Evolutionary conservation across 345 rosid species (phyloP).

Genomic region (Viola odorata): DNA sequence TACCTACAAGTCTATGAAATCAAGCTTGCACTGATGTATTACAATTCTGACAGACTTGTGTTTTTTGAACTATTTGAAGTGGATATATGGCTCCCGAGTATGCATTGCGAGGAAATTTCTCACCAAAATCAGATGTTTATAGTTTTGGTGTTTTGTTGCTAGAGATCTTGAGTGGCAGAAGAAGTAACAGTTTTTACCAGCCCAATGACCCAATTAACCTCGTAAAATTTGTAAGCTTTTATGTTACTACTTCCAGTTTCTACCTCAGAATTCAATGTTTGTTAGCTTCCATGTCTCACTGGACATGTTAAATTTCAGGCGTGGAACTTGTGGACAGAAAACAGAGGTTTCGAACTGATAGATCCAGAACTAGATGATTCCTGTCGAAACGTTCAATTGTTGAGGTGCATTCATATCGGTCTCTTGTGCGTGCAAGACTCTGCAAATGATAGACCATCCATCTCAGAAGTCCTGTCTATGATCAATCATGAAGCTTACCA

Average conservation of each 20-base stretch:
- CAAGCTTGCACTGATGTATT: too few relatives aligned
- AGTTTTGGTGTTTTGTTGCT: slow-evolving; percentile 12
- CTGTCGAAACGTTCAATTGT: background rate
- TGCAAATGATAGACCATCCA: background rate
- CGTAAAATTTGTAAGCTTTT: slow-evolving; percentile 1
- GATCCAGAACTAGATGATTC: background rate
- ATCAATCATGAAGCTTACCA: too few relatives aligned
- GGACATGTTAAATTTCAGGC: background rate
- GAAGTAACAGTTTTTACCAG: slow-evolving; percentile 4
- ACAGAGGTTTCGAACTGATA: background rate
- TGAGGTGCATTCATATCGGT: slow-evolving; percentile 11
- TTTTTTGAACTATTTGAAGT: background rate
- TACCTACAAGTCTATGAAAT: background rate
- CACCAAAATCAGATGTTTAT: slow-evolving; percentile 12
- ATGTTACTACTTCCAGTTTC: background rate
- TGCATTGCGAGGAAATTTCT: slow-evolving; percentile 12
- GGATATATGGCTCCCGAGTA: slow-evolving; percentile 17
- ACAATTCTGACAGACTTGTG: background rate
- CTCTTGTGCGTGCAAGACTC: background rate
- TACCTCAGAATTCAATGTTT: too few relatives aligned
- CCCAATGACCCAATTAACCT: slow-evolving; percentile 1
- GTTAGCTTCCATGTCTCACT: too few relatives aligned
- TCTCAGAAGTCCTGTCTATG: background rate
- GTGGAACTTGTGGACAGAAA: slow-evolving; percentile 10
- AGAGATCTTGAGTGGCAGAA: slow-evolving; percentile 9